Evolutionary conservation across 2,329 filamentous ascomycete species (phyloP).

Genomic region (Leptographium lundbergii): DNA sequence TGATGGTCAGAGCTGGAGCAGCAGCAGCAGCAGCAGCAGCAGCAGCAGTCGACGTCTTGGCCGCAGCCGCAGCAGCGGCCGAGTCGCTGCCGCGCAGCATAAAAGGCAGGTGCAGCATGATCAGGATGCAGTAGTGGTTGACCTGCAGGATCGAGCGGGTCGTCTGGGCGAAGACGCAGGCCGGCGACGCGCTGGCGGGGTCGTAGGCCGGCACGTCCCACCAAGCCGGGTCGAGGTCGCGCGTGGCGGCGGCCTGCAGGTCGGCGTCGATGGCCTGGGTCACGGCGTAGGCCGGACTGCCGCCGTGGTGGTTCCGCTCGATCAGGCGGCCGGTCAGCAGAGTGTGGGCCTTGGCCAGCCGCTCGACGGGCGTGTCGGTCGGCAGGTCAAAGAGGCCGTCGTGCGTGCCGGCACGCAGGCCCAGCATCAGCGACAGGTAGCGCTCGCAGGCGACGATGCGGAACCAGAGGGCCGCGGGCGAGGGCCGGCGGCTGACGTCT

Average conservation of each 20-base stretch:
- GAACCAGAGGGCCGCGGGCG: conserved; percentile 30
- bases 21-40: background rate
- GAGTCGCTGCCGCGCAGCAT: conserved; percentile 24
- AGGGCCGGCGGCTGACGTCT: conserved; percentile 18
- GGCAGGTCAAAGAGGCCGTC: conserved; percentile 14
- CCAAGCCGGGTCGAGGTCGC: conserved; percentile 31
- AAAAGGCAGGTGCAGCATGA: conserved; percentile 42
- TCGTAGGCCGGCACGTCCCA: conserved; percentile 28
- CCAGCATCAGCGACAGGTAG: conserved; percentile 37
- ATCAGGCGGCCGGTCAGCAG: conserved; percentile 31
- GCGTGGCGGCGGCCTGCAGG: conserved; percentile 25
- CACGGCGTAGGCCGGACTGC: conserved; percentile 22
- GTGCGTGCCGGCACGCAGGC: conserved; percentile 31
- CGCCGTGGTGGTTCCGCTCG: conserved; percentile 33
- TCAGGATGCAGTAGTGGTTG: conserved; percentile 35
- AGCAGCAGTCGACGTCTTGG: background rate
- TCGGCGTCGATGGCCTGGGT: conserved; percentile 34
- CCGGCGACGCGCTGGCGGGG: conserved; percentile 7
- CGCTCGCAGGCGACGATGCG: conserved; percentile 36
- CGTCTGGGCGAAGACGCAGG: conserved; percentile 18
- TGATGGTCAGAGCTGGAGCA: background rate
- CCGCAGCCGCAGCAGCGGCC: conserved; percentile 15
- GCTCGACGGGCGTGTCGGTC: conserved; percentile 25
- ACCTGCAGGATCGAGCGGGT: conserved; percentile 33
- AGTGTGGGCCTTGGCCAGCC: conserved; percentile 31